A percentile compares a stretch with the other conserved stretches of the same genome.
Evolutionary conservation across 1,139 yeast species (phyloP).

Genomic region (Candida labiduridarum): DNA sequence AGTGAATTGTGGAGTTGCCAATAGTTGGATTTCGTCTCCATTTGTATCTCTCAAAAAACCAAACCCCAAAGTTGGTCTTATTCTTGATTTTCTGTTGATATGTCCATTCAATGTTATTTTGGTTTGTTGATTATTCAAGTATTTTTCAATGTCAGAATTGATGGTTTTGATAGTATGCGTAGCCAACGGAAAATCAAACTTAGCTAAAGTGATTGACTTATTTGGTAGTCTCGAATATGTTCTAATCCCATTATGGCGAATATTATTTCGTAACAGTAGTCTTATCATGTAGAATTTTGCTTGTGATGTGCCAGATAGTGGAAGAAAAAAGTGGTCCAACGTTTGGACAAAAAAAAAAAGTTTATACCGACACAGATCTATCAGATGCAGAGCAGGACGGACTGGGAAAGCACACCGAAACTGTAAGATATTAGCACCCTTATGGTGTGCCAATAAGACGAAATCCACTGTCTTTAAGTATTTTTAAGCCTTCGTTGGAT

Average conservation of each 20-base stretch:
- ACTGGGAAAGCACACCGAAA: neutral
- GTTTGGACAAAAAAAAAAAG: conserved; percentile 1
- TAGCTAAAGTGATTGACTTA: conserved; percentile 26
- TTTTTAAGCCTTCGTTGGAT: too few relatives aligned
- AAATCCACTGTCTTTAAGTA: too few relatives aligned
- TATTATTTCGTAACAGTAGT: conserved; percentile 3
- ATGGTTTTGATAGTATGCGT: conserved; percentile 30
- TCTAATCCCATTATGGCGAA: conserved; percentile 8
- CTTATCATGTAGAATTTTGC: conserved; percentile 2
- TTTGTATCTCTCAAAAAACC: conserved; percentile 72
- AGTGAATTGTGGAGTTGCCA: conserved; percentile 43
- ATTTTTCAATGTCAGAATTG: conserved; percentile 17
- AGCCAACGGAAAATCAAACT: conserved; percentile 43
- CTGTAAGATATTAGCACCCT: too few relatives aligned
- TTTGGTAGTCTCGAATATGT: conserved; percentile 23
- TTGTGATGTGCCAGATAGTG: neutral
- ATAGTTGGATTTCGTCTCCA: conserved; percentile 70
- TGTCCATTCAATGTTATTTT: conserved; percentile 70
- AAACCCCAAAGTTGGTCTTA: conserved; percentile 54
- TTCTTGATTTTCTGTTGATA: conserved; percentile 70
- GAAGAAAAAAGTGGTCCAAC: neutral
- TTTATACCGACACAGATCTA: too few relatives aligned
- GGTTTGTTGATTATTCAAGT: conserved; percentile 13
- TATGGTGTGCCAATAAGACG: too few relatives aligned
- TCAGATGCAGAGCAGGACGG: too few relatives aligned